These are phyloP conservation scores for Hypseocharis bilobata DNA, from an alignment of 441 rosid species.

Conservation along the genomic window DNA sequence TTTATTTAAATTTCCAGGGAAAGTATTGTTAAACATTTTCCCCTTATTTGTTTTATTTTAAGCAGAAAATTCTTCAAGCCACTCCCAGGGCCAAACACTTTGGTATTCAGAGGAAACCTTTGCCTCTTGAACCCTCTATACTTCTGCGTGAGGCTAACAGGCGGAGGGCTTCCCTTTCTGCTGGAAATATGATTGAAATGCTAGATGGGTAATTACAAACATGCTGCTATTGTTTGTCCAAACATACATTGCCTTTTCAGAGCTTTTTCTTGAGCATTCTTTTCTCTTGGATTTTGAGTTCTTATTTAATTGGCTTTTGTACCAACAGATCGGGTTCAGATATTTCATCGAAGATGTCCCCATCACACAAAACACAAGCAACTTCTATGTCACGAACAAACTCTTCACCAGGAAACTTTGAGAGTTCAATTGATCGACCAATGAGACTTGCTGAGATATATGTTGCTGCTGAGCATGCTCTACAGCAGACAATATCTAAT, in stretches of 20 bases:
- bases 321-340: slow-evolving; percentile 74
- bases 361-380: slow-evolving; percentile 36
- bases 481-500: slow-evolving; percentile 64
- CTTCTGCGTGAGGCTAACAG: slow-evolving; percentile 93
- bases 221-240: background rate
- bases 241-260: background rate
- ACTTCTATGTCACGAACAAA: slow-evolving; percentile 58
- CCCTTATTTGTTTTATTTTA: slow-evolving; percentile 3
- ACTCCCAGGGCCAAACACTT: slow-evolving; percentile 68
- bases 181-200: slow-evolving; percentile 76
- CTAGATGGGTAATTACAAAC: slow-evolving; percentile 58
- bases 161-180: slow-evolving; percentile 94
- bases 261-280: background rate
- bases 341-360: slow-evolving; percentile 42
- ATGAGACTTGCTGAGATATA: slow-evolving; percentile 95
- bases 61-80: slow-evolving; percentile 71
- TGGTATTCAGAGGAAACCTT: slow-evolving; percentile 71
- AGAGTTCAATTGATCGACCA: slow-evolving; percentile 76
- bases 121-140: slow-evolving; percentile 94
- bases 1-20: background rate
- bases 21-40: background rate
- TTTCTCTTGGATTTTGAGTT: slow-evolving; percentile 8
- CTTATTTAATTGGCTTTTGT: slow-evolving; percentile 29
- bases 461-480: slow-evolving; percentile 89
- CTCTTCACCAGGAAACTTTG: slow-evolving; percentile 80